phyloP scores from a whole-genome alignment of 257 asterid species.

The Solanum appendiculatum region DNA sequence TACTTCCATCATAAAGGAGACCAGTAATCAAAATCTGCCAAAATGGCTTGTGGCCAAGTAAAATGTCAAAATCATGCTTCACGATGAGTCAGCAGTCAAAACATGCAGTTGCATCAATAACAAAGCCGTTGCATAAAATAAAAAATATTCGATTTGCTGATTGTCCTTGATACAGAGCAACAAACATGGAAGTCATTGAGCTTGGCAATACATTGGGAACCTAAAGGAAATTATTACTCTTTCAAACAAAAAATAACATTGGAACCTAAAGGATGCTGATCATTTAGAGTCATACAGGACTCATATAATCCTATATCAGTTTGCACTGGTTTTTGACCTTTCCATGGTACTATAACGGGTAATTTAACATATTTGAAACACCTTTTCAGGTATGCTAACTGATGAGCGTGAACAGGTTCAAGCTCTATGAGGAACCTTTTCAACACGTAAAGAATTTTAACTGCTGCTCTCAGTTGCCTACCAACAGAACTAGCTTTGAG shows the following conservation, averaged over 20 bases:
- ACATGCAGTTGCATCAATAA: not conserved
- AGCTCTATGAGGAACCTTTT: not conserved
- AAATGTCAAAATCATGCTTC: not conserved
- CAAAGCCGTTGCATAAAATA: not conserved
- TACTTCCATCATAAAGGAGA: not conserved
- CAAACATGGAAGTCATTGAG: not conserved
- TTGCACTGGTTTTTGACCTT: not conserved
- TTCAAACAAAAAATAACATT: not conserved
- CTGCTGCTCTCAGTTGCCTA: not conserved
- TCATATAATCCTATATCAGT: not conserved
- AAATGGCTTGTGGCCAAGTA: not conserved
- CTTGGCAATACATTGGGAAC: not conserved
- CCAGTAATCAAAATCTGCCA: not conserved
- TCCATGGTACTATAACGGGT: not conserved
- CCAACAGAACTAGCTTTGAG: not conserved
- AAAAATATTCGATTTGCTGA: not conserved
- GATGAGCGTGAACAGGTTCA: not conserved
- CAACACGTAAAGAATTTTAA: not conserved
- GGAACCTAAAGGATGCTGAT: not conserved
- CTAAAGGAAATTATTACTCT: not conserved
- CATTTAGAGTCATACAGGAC: not conserved
- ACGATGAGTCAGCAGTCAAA: not conserved
- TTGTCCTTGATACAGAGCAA: not conserved
- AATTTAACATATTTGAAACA: not conserved
- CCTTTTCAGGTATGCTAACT: not conserved